Conservation (phyloP, 2,329 filamentous ascomycete species). For the Epichloe gansuensis region DNA sequence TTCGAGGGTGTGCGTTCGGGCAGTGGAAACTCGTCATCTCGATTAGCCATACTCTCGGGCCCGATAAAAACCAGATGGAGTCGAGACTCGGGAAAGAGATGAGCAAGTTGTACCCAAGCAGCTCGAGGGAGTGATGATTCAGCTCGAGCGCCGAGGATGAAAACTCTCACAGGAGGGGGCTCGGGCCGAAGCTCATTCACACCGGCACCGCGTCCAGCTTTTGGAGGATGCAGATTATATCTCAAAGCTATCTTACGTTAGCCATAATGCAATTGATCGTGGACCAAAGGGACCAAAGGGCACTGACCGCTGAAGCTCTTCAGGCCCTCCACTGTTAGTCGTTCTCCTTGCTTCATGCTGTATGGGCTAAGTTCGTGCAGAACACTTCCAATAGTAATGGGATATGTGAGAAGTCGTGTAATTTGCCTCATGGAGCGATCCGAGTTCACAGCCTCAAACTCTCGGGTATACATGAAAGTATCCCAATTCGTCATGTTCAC, state of each 20-base stretch:
- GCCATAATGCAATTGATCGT: not conserved
- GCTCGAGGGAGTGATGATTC: conserved; percentile 91
- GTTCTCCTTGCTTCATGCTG: conserved; percentile 57
- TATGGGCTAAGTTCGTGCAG: conserved; percentile 94
- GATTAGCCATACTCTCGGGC: conserved; percentile 89
- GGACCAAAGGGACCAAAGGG: not conserved
- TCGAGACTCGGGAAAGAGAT: conserved; percentile 84
- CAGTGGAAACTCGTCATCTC: conserved; percentile 83
- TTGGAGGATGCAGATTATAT: conserved; percentile 85
- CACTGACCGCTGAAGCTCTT: conserved; percentile 82
- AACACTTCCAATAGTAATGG: conserved; percentile 79
- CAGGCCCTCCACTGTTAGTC: conserved; percentile 75
- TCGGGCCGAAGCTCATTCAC: conserved; percentile 72
- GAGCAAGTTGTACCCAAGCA: conserved; percentile 86
- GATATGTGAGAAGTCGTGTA: conserved; percentile 86
- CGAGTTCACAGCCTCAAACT: conserved; percentile 82
- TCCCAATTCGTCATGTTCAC: conserved; percentile 99
- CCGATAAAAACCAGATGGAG: conserved; percentile 92
- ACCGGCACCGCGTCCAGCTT: conserved; percentile 56
- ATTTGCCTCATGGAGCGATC: conserved; percentile 87
- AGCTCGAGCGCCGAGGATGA: conserved; percentile 88
- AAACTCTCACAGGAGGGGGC: conserved; percentile 79
- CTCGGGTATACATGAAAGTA: conserved; percentile 83
- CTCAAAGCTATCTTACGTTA: conserved; percentile 51
- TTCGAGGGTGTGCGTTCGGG: conserved; percentile 75